These are phyloP conservation scores for Xanthoparmelia taractica DNA, from an alignment of 495 filamentous ascomycete genomes.

Conservation along the genomic window DNA sequence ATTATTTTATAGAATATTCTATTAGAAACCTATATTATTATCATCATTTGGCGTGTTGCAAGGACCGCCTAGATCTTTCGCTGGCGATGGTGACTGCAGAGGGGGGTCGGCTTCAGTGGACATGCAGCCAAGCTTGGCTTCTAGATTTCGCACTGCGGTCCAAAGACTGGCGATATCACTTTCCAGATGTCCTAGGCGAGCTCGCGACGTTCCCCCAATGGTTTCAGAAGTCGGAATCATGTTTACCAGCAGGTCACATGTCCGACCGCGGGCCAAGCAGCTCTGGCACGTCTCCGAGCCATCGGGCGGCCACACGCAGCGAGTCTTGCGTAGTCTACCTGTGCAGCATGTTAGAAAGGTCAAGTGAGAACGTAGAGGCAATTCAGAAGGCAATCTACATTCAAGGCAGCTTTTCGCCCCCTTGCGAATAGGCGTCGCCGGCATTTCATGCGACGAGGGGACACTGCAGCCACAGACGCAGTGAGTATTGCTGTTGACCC, in stretches of 20 bases:
- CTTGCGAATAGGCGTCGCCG: slow-evolving; percentile 25
- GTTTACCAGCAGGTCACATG: slow-evolving; percentile 26
- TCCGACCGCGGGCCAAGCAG: slow-evolving; percentile 25
- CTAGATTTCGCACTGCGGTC: slow-evolving; percentile 21
- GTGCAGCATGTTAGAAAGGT: neutral
- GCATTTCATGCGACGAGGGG: slow-evolving; percentile 3
- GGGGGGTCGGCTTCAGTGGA: neutral
- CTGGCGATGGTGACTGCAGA: neutral
- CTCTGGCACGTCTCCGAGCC: slow-evolving; percentile 24
- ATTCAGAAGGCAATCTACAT: too few species aligned
- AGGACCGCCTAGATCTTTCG: neutral
- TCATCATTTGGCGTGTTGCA: neutral
- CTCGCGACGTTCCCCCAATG: slow-evolving; percentile 22
- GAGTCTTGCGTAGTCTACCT: slow-evolving; percentile 31
- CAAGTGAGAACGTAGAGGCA: neutral
- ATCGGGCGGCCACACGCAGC: slow-evolving; percentile 27
- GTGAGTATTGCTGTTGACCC: neutral
- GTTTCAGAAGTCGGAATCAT: slow-evolving; percentile 18
- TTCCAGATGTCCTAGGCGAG: slow-evolving; percentile 28
- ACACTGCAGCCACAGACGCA: neutral
- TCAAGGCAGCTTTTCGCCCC: slow-evolving; percentile 38
- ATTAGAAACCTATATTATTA: too few species aligned
- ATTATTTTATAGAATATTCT: too few species aligned
- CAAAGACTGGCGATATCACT: slow-evolving; percentile 25
- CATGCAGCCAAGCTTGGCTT: slow-evolving; percentile 22